Conservation (phyloP, 2,329 filamentous ascomycete species). For the Botrytis pseudocinerea region DNA sequence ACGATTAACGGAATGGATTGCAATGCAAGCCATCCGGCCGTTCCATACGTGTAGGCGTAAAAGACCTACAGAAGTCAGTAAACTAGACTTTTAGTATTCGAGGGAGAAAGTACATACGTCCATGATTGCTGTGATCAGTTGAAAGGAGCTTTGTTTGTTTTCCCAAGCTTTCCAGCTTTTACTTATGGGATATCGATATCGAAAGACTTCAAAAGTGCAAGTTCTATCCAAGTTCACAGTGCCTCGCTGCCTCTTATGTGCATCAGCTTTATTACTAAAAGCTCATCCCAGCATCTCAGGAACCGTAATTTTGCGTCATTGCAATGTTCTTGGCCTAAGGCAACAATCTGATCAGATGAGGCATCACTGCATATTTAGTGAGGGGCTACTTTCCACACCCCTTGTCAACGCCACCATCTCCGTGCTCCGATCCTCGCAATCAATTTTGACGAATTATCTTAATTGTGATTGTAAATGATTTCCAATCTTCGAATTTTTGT, state of each 20-base stretch:
- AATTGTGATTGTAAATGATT: constrained; percentile 22
- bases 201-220: background rate
- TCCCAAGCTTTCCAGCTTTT: background rate
- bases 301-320: background rate
- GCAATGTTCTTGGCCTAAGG: background rate
- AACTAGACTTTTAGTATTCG: background rate
- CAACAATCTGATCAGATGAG: background rate
- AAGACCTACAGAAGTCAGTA: constrained; percentile 45
- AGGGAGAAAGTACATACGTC: constrained; percentile 9
- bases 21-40: constrained; percentile 50
- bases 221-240: background rate
- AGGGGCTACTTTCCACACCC: background rate
- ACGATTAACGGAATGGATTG: constrained; percentile 54
- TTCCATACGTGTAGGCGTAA: constrained; percentile 53
- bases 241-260: background rate
- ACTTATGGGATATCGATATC: constrained; percentile 5
- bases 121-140: background rate
- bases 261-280: background rate
- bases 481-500: constrained; percentile 17
- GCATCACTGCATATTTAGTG: constrained; percentile 1
- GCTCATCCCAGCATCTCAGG: constrained; percentile 1
- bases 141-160: background rate
- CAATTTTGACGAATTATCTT: constrained; percentile 19
- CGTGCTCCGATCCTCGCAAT: constrained; percentile 23
- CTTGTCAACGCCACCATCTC: constrained; percentile 10